phyloP scores from a whole-genome alignment of 257 asterid genomes.

The Nicotiana sylvestris region DNA sequence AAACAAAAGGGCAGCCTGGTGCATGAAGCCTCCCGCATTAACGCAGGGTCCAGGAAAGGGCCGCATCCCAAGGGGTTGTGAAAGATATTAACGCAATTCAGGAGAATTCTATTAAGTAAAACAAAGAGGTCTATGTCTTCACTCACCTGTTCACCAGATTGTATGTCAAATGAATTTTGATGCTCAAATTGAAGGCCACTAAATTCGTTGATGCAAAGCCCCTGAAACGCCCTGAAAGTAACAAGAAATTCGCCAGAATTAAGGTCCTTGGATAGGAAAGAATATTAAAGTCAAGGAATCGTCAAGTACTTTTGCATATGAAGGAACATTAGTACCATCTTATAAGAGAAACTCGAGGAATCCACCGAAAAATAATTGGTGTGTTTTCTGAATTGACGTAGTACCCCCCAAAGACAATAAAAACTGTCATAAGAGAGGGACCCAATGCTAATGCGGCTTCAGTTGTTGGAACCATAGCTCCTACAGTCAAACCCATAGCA shows the following conservation, averaged over 20 bases:
- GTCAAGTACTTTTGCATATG: neutral
- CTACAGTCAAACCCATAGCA: conserved; percentile 98
- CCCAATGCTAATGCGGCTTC: conserved; percentile 98
- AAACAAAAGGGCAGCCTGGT: too few relatives aligned
- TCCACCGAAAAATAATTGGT: conserved; percentile 89
- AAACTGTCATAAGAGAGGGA: conserved; percentile 93
- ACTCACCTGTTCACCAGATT: conserved; percentile 93
- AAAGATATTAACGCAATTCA: neutral
- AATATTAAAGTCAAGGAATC: neutral
- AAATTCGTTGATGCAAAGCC: conserved; percentile 90
- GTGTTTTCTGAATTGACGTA: conserved; percentile 89
- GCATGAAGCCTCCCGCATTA: too few relatives aligned
- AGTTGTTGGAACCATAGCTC: conserved; percentile 92
- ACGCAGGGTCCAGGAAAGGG: too few relatives aligned
- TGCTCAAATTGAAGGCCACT: conserved; percentile 88
- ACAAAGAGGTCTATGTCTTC: neutral
- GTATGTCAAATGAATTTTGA: conserved; percentile 66
- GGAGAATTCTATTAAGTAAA: conserved; percentile 6
- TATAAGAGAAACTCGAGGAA: conserved; percentile 88
- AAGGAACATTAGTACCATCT: conserved; percentile 54
- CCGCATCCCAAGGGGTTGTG: too few relatives aligned
- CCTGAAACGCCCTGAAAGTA: conserved; percentile 89
- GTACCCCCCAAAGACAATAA: conserved; percentile 96
- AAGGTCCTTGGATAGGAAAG: neutral
- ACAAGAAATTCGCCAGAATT: neutral